Evolutionary conservation across 2,329 filamentous ascomycete genomes (phyloP), one percentile per base, ranked within the genome.

Genomic region (Mycogone perniciosa): DNA sequence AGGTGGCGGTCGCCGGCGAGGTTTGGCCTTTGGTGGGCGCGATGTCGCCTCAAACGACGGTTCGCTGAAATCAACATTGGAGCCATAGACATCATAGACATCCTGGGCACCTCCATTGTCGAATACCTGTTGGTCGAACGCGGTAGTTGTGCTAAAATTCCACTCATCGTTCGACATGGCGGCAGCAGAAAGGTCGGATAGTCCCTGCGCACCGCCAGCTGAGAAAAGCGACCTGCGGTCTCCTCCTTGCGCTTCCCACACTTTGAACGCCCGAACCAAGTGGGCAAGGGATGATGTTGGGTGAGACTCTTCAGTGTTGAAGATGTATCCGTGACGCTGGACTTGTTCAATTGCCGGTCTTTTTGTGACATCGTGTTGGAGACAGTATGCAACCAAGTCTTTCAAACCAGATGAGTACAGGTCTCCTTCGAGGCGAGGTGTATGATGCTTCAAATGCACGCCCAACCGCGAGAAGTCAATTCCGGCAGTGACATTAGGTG

Each of bases 181-280:
- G 2, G 71, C 71, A 3, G 73, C 70, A 1, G 67, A 65, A 13
- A 75, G 59, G 29, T 76, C 72, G 1, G 68, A 67, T 9, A 76
- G 72, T 1, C 71, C 76, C 55, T 82, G 79, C 2, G 81, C 82
- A 52, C 82, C 82, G 26, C 78, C 78, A 3, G 74, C 67, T 5
- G 75, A 75, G 56, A 86, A 86, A 1, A 86, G 70, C 11, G 82
- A 85, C 55, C 79, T 80, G 42, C 88, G 79, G 57, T 80, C 81
- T 30, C 87, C 87, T 27, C 88, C 88, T 58, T 81, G 78, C 6
- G 82, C 77, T 64, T 91, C 87, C 88, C 88, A 92, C 20, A 84
- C 63, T 62, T 83, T 85, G 68, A 86, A 92, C 9, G 81, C 83
- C 56, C 82, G 80, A 7, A 92, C 84, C 1, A 92, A 73, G 53